These are phyloP conservation scores for Solidago caesia DNA, from an alignment of 129 eudicot species.

Conservation along the genomic window DNA sequence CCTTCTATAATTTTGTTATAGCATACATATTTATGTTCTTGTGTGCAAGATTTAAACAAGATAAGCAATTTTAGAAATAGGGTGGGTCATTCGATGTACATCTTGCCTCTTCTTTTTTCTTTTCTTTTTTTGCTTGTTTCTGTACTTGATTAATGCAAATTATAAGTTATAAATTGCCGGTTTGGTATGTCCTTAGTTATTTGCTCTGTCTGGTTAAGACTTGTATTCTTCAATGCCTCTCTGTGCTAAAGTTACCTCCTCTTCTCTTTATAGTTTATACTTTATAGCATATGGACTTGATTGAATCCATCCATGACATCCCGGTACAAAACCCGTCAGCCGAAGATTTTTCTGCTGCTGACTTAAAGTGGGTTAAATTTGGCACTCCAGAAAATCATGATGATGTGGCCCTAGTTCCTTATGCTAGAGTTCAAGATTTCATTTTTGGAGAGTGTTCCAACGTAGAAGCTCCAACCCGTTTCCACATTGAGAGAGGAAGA, in stretches of 20 bases:
- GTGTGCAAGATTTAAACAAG: no score
- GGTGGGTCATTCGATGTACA: no score
- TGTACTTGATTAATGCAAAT: no score
- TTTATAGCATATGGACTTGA: conserved; percentile 58
- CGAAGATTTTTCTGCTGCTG: conserved; percentile 73
- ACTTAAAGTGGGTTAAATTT: conserved; percentile 75
- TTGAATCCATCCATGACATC: conserved; percentile 58
- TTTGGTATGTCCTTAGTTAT: no score
- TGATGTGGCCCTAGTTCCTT: conserved; percentile 91
- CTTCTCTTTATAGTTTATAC: background rate
- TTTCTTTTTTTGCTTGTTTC: no score
- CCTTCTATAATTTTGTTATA: background rate
- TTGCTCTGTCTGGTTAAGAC: no score
- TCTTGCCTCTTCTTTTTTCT: no score
- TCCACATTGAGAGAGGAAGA: conserved; percentile 91
- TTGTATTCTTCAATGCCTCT: background rate
- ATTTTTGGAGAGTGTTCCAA: conserved; percentile 79
- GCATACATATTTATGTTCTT: no score
- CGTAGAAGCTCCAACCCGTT: conserved; percentile 84
- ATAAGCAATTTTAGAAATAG: no score
- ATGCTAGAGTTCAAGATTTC: conserved; percentile 82
- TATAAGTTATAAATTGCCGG: no score
- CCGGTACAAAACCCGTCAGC: conserved; percentile 76
- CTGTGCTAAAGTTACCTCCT: background rate
- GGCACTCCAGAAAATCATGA: conserved; percentile 72